Evolutionary conservation across 2,329 filamentous ascomycete genomes (phyloP), one percentile per base, ranked within the genome.

Genomic region (Zymoseptoria tritici): DNA sequence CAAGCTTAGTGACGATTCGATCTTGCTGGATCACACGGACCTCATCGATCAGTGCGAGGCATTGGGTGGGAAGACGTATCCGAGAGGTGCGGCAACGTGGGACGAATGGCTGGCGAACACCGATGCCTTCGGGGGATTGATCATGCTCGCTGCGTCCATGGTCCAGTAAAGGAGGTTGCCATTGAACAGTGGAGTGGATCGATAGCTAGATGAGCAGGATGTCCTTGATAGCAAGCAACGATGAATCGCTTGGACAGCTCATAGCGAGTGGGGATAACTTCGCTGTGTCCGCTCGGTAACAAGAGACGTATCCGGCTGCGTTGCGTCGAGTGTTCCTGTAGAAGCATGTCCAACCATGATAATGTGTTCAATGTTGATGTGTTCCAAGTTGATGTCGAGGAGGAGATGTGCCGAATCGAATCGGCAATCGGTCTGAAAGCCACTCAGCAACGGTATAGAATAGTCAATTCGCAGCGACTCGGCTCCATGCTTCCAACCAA

Each of bases 91-190:
- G 54, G 71, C 61, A 22, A 71, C 67, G 61, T 79, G 77, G 77
- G 72, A 76, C 58, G 75, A 79, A 59, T 79, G 77, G 77, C 79
- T 76, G 57, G 69, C 73, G 4, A 76, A 75, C 3, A 78, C 78
- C 74, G 78, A 79, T 73, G 72, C 72, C 29, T 67, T 80, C 62
- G 77, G 78, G 13, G 73, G 71, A 2, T 68, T 80, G 61, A 70
- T 80, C 19, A 76, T 80, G 75, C 73, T 80, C 67, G 74, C 75
- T 68, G 77, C 77, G 16, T 42, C 36, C 36, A 42, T 42, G 36
- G 16, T 42, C 36, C 36, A 42, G 36, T 42, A 13, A 42, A 42
- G 36, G 36, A 29, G 8, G 7, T 29, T 29, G 7, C 7, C 26
- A 29, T 29, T 29, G 26, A 29, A 8, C 2, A 29, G 26, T 9